phyloP scores from a whole-genome alignment of 352 stramenopile species.

The Phytophthora agathidicida region DNA sequence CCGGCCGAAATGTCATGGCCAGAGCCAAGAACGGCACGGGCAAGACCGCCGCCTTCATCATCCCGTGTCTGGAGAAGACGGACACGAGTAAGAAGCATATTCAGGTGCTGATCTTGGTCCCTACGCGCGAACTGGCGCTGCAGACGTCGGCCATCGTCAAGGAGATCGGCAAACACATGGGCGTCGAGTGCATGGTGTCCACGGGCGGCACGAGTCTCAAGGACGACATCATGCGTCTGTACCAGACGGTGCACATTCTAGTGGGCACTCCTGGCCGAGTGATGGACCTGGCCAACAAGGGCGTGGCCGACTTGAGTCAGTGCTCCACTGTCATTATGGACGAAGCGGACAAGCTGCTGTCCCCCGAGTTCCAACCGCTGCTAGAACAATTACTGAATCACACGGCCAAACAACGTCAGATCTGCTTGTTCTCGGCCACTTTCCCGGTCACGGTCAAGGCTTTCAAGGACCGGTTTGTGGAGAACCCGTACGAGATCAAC shows the following conservation, averaged over 20 bases:
- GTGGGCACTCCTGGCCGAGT: slow-evolving; percentile 98
- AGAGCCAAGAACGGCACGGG: slow-evolving; percentile 99
- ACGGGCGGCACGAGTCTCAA: slow-evolving; percentile 98
- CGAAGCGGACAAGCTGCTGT: slow-evolving; percentile 99
- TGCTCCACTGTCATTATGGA: slow-evolving; percentile 99
- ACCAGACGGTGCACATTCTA: slow-evolving; percentile 99
- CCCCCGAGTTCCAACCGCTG: slow-evolving; percentile 97
- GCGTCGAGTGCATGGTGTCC: slow-evolving; percentile 98
- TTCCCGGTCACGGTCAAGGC: slow-evolving; percentile 99
- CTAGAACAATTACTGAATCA: slow-evolving; percentile 98
- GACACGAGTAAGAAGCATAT: slow-evolving; percentile 96
- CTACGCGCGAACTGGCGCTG: slow-evolving; percentile 98
- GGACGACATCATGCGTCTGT: slow-evolving; percentile 99
- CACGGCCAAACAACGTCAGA: slow-evolving; percentile 94
- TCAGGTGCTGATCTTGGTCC: slow-evolving; percentile 99
- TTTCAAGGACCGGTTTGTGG: slow-evolving; percentile 99
- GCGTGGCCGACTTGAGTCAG: slow-evolving; percentile 96
- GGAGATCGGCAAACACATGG: slow-evolving; percentile 98
- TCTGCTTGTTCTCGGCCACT: slow-evolving; percentile 99
- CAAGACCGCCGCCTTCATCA: slow-evolving; percentile 99
- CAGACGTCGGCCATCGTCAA: slow-evolving; percentile 99
- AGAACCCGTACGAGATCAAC: slow-evolving; percentile 99
- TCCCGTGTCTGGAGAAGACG: slow-evolving; percentile 99
- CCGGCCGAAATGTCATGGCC: slow-evolving; percentile 97
- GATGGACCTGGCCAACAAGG: slow-evolving; percentile 98